Base-by-base conservation (phyloP, 768 basidiomycete genomes). In the Scleroderma bovista region DNA sequence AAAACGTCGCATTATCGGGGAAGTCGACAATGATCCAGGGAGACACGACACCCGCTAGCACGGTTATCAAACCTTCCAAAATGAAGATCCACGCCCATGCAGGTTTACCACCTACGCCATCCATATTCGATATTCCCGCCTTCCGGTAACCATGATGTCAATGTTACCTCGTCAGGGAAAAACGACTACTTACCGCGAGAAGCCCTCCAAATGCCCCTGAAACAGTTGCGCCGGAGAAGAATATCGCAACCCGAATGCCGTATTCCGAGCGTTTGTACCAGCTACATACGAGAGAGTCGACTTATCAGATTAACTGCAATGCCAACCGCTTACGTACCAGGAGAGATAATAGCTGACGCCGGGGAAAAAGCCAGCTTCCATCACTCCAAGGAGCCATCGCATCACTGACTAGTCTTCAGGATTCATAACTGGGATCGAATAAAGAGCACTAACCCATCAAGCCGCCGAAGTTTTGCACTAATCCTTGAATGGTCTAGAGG, bases 11-110 rank as follows among this genome's bases (percentile, higher is more conserved):
- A 1, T 80, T 86, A 57, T 90, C 86, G 3, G 88, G 88, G 67
- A 90, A 91, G 61, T 90, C 88, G 57, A 88, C 81, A 51, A 90
- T 79, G 60, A 90, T 79, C 75, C 78, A 90, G 70, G 81, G 89
- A 2, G 86, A 88, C 10, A 72, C 62, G 19, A 63, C 61, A 10
- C 83, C 85, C 4, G 83, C 84, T 17, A 87, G 13, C 22, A 88
- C 72, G 1, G 88, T 88, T 13, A 69, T 70, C 32, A 88, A 66
- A 19, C 86, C 87, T 59, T 87, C 83, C 12, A 88, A 53, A 48
- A 87, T 86, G 76, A 88, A 86, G 59, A 87, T 86, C 85, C 84
- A 87, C 22, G 84, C 72, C 75, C 76, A 76, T 4, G 63, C 83
- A 13, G 83, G 73, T 59, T 81, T 85, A 10, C 83, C 82, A 6